A percentile compares a stretch with the other conserved stretches of the same genome.
These are phyloP conservation scores for Cercospora brassicicola DNA, from an alignment of 2,329 filamentous ascomycete genomes.

Conservation along the genomic window DNA sequence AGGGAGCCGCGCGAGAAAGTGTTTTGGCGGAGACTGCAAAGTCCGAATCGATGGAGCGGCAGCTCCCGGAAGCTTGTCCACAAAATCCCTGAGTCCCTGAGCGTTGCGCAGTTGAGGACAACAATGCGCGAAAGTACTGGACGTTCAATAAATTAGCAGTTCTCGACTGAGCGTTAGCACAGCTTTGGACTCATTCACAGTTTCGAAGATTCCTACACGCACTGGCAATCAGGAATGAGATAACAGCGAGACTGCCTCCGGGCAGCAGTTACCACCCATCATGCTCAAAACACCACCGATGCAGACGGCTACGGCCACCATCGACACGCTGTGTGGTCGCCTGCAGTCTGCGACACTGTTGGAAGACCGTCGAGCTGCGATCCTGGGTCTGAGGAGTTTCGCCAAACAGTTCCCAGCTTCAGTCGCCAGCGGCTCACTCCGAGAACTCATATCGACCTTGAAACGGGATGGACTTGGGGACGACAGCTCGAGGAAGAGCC, in stretches of 20 bases:
- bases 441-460: constrained; percentile 81
- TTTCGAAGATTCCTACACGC: neutral
- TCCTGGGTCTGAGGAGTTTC: constrained; percentile 89
- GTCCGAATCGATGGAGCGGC: neutral
- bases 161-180: neutral
- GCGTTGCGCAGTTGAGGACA: neutral
- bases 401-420: constrained; percentile 95
- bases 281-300: constrained; percentile 76
- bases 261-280: constrained; percentile 26
- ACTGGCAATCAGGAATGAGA: constrained; percentile 18
- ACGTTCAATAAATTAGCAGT: neutral
- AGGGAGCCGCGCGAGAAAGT: neutral
- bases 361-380: constrained; percentile 90
- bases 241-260: constrained; percentile 26
- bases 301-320: constrained; percentile 94
- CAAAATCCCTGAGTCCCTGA: neutral
- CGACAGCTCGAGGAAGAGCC: constrained; percentile 22
- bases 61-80: neutral
- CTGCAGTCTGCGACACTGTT: constrained; percentile 86
- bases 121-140: neutral
- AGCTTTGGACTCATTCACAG: neutral
- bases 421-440: constrained; percentile 87
- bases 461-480: constrained; percentile 64
- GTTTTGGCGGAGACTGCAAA: neutral
- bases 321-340: constrained; percentile 82